phyloP scores from a whole-genome alignment of 2,329 filamentous ascomycete genomes.

The Verticillium tricorpus region DNA sequence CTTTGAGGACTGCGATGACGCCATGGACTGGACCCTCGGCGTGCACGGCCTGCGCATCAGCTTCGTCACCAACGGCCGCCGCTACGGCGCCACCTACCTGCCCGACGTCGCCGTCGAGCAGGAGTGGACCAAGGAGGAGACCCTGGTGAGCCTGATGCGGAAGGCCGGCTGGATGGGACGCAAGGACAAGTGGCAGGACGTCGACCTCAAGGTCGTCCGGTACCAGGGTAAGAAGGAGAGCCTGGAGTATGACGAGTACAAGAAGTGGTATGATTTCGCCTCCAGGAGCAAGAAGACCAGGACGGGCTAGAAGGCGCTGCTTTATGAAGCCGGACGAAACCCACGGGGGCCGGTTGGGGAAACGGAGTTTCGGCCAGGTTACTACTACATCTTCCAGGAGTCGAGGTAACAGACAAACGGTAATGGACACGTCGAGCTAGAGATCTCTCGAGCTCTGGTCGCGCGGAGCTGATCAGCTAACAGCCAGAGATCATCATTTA shows the following conservation, averaged over 20 bases:
- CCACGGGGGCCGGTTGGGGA: not conserved
- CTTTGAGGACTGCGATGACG: conserved; percentile 70
- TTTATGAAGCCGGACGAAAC: not conserved
- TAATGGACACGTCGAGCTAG: not conserved
- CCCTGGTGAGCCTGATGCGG: conserved; percentile 81
- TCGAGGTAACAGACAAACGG: not conserved
- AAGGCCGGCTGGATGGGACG: conserved; percentile 92
- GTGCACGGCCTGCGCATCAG: conserved; percentile 82
- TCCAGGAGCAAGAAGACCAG: not conserved
- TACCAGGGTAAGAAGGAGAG: conserved; percentile 83
- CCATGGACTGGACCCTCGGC: conserved; percentile 83
- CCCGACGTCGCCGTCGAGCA: conserved; percentile 90
- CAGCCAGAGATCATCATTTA: not conserved
- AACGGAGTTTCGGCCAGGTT: not conserved
- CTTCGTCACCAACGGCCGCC: conserved; percentile 68
- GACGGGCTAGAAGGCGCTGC: not conserved
- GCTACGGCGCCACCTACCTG: conserved; percentile 84
- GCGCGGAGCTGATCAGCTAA: not conserved
- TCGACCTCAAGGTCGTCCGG: conserved; percentile 72
- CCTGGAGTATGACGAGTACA: conserved; percentile 69
- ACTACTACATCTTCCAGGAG: not conserved
- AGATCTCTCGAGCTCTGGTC: not conserved
- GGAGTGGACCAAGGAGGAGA: conserved; percentile 92
- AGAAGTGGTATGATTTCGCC: conserved; percentile 65
- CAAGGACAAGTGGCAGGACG: conserved; percentile 72